Evolutionary conservation across 495 filamentous ascomycete genomes (phyloP).

Genomic region (Penicillium odoratum): DNA sequence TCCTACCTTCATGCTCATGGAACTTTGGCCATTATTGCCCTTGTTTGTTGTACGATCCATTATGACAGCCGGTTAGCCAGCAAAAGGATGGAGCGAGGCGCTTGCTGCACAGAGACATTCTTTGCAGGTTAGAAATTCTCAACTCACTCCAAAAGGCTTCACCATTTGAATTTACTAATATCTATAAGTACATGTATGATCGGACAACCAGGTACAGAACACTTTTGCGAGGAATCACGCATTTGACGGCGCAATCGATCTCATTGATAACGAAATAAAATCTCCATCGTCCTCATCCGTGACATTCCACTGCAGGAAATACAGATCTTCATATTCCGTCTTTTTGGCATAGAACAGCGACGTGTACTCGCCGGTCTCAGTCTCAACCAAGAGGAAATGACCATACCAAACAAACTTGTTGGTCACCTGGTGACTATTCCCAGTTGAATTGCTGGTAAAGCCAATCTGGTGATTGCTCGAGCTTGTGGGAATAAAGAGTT

Average conservation of each 20-base stretch:
- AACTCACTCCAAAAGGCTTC: no score
- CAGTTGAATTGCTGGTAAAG: neutral
- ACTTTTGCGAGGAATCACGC: neutral
- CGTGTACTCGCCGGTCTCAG: conserved; percentile 24
- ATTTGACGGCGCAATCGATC: neutral
- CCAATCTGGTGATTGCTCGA: neutral
- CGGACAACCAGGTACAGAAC: neutral
- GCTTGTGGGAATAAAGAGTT: neutral
- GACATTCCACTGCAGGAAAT: neutral
- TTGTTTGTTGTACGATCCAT: no score
- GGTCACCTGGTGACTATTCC: conserved; percentile 9
- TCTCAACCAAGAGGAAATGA: conserved; percentile 19
- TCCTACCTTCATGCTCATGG: no score
- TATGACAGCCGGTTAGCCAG: no score
- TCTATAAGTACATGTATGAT: neutral
- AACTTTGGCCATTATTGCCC: no score
- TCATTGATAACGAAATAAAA: neutral
- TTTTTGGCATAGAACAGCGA: conserved; percentile 33
- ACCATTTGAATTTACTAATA: no score
- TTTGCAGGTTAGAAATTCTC: no score
- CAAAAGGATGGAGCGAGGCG: no score
- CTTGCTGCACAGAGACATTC: no score
- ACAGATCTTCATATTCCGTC: neutral
- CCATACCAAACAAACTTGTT: conserved; percentile 33
- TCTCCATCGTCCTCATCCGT: neutral